Evolutionary conservation across 1,139 yeast genomes (phyloP).

Genomic region (Yamadazyma triangularis): DNA sequence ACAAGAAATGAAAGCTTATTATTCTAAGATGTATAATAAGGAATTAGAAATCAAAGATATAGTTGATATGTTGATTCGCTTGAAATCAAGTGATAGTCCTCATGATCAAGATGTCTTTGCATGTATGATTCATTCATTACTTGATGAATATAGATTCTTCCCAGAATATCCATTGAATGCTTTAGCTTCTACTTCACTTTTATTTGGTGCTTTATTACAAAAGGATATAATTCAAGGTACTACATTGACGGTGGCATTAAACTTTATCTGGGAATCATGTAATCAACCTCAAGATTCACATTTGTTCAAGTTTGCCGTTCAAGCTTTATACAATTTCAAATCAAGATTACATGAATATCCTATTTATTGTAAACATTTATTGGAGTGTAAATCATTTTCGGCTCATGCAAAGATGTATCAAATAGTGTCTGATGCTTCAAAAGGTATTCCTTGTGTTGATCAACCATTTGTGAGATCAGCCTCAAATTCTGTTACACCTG

Average conservation of each 20-base stretch:
- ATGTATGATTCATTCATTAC: conserved; percentile 92
- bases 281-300: conserved; percentile 87
- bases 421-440: conserved; percentile 58
- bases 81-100: conserved; percentile 77
- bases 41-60: conserved; percentile 88
- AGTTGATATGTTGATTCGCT: conserved; percentile 70
- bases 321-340: conserved; percentile 87
- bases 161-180: conserved; percentile 95
- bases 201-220: conserved; percentile 87
- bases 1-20: conserved; percentile 86
- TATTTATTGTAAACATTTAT: conserved; percentile 75
- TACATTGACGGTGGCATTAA: conserved; percentile 83
- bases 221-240: conserved; percentile 86
- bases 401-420: conserved; percentile 81
- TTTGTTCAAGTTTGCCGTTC: conserved; percentile 94
- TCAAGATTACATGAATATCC: conserved; percentile 84
- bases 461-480: conserved; percentile 9
- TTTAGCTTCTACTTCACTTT: conserved; percentile 88
- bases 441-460: conserved; percentile 39
- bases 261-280: conserved; percentile 83
- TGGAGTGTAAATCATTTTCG: conserved; percentile 74
- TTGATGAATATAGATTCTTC: conserved; percentile 92
- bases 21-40: conserved; percentile 91
- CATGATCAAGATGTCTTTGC: conserved; percentile 95
- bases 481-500: conserved; percentile 15